Conservation (phyloP, 768 basidiomycete species). For the Hygrophoropsis aurantiaca region DNA sequence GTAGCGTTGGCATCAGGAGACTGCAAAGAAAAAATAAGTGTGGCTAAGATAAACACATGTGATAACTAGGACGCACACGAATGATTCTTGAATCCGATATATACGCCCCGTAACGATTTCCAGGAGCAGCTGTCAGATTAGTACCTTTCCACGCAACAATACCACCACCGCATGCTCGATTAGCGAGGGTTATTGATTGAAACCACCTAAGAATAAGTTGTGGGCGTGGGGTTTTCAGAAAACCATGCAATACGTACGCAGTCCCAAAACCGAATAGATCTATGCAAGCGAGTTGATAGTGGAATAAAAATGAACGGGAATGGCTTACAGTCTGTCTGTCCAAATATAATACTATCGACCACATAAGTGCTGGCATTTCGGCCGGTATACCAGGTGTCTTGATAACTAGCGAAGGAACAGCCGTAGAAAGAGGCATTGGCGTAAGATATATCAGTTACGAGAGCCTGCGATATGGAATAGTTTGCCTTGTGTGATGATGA, state of each 20-base stretch:
- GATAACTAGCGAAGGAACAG: constrained; percentile 58
- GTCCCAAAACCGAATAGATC: constrained; percentile 64
- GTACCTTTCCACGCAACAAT: constrained; percentile 66
- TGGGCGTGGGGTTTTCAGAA: not conserved
- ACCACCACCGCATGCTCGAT: constrained; percentile 60
- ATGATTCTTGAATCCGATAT: constrained; percentile 56
- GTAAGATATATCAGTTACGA: constrained; percentile 64
- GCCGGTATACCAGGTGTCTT: constrained; percentile 67
- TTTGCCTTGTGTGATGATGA: constrained; percentile 35
- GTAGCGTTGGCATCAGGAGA: constrained; percentile 60
- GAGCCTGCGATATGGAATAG: constrained; percentile 59
- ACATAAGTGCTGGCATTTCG: constrained; percentile 60
- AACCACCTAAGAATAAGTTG: constrained; percentile 45
- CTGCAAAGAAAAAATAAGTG: constrained; percentile 25
- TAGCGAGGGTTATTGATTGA: constrained; percentile 53
- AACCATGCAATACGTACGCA: constrained; percentile 36
- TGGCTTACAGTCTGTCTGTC: constrained; percentile 57
- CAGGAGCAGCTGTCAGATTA: constrained; percentile 51
- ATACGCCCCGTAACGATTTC: constrained; percentile 56
- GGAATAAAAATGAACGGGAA: not conserved
- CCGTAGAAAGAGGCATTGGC: constrained; percentile 68
- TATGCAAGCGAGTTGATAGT: constrained; percentile 14
- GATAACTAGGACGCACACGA: constrained; percentile 17
- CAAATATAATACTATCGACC: constrained; percentile 57
- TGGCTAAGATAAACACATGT: constrained; percentile 31